Evolutionary conservation across 768 basidiomycete genomes (phyloP).

Genomic region (Myochromella boudieri): DNA sequence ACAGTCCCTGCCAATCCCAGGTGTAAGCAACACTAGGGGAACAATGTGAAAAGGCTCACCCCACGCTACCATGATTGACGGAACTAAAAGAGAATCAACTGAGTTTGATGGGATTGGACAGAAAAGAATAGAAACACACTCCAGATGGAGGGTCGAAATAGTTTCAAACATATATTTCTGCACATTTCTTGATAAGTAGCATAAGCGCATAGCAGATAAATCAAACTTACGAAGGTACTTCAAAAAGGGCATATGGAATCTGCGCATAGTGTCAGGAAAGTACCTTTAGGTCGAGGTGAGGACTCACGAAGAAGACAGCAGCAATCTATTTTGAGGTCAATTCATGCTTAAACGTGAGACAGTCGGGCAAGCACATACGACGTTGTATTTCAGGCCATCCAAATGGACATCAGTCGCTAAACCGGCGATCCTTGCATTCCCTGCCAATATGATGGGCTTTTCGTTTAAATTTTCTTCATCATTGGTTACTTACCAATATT

Average conservation of each 20-base stretch:
- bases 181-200: background rate
- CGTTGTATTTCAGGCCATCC: slow-evolving; percentile 33
- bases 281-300: background rate
- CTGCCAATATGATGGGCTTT: slow-evolving; percentile 11
- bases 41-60: slow-evolving; percentile 14
- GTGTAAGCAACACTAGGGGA: background rate
- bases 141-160: slow-evolving; percentile 30
- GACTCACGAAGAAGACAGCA: slow-evolving; percentile 33
- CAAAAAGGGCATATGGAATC: slow-evolving; percentile 34
- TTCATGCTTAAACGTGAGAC: background rate
- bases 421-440: slow-evolving; percentile 34
- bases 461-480: background rate
- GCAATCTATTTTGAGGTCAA: slow-evolving; percentile 22
- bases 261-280: slow-evolving; percentile 1
- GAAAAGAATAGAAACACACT: slow-evolving; percentile 21
- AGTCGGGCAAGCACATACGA: slow-evolving; percentile 20
- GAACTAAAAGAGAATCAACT: slow-evolving; percentile 17
- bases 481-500: slow-evolving; percentile 28
- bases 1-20: slow-evolving; percentile 17
- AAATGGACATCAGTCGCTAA: slow-evolving; percentile 29
- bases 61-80: slow-evolving; percentile 34
- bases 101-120: background rate
- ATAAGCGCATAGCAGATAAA: background rate
- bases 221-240: slow-evolving; percentile 31
- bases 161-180: slow-evolving; percentile 33